These are phyloP conservation scores for Mychonastes homosphaera DNA, from an alignment of 139 green algal species.

Conservation along the genomic window DNA sequence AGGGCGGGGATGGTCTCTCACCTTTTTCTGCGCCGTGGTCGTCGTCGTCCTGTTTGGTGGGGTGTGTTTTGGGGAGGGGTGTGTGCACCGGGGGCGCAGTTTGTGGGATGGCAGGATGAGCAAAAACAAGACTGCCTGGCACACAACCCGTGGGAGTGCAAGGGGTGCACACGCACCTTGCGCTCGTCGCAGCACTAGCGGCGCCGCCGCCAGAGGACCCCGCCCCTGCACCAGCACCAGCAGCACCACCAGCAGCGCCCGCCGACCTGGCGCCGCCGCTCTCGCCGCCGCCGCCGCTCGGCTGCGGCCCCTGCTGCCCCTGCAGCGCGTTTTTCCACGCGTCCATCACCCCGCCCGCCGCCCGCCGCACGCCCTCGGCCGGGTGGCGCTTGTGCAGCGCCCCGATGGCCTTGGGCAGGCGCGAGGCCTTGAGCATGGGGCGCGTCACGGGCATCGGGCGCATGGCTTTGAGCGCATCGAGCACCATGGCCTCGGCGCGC, in stretches of 20 bases:
- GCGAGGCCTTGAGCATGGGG: constrained; percentile 5
- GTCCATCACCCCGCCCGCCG: neutral
- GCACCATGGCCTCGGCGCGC: neutral
- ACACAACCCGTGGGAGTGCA: too few relatives aligned
- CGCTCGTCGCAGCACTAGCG: neutral
- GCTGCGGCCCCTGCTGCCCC: neutral
- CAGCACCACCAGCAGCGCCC: neutral
- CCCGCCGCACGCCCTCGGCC: neutral
- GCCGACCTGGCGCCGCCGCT: neutral
- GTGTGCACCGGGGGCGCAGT: too few relatives aligned
- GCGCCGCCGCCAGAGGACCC: neutral
- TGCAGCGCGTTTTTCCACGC: constrained; percentile 5
- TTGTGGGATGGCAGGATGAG: too few relatives aligned
- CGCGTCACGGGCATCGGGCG: constrained; percentile 9
- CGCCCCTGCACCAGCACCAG: neutral
- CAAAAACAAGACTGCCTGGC: too few relatives aligned
- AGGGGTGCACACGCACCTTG: too few relatives aligned
- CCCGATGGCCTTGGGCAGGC: constrained; percentile 8
- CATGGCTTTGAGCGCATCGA: constrained; percentile 3
- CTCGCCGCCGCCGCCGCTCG: neutral
- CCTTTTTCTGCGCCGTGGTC: too few relatives aligned
- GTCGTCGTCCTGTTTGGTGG: too few relatives aligned
- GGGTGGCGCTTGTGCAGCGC: constrained; percentile 15
- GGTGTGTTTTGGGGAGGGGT: too few relatives aligned
- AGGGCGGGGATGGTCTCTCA: too few relatives aligned